A percentile compares a stretch with the other conserved stretches of the same genome.
These are phyloP conservation scores for Porcisia hertigi DNA, from an alignment of 208 protist species.

Conservation along the genomic window DNA sequence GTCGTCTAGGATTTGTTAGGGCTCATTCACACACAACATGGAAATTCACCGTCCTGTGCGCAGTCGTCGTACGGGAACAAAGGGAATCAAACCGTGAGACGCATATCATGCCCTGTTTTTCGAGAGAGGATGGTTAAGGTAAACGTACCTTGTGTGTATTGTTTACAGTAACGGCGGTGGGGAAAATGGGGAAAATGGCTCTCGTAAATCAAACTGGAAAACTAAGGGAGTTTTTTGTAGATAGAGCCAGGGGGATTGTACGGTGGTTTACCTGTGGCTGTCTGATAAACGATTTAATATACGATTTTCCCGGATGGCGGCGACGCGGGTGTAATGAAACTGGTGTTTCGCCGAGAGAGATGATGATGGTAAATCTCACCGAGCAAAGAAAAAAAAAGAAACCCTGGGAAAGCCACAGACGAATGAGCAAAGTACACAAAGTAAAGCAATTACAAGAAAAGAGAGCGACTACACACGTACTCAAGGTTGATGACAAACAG, in stretches of 20 bases:
- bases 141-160: neutral
- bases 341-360: neutral
- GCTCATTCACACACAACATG: neutral
- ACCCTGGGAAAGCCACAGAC: neutral
- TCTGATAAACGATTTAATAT: neutral
- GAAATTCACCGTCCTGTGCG: too few species aligned
- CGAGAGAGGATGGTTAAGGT: neutral
- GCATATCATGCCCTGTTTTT: neutral
- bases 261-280: neutral
- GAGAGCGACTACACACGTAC: neutral
- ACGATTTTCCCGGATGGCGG: neutral
- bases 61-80: neutral
- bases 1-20: neutral
- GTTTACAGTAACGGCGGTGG: neutral
- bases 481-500: neutral
- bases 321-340: neutral
- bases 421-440: neutral
- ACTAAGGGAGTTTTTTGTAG: neutral
- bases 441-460: slow-evolving; percentile 12
- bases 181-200: slow-evolving; percentile 8
- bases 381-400: slow-evolving; percentile 20
- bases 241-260: neutral
- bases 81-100: slow-evolving; percentile 2
- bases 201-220: slow-evolving; percentile 3
- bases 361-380: neutral